Evolutionary conservation across 768 basidiomycete species (phyloP).

Genomic region (Cyclocybe aegerita): DNA sequence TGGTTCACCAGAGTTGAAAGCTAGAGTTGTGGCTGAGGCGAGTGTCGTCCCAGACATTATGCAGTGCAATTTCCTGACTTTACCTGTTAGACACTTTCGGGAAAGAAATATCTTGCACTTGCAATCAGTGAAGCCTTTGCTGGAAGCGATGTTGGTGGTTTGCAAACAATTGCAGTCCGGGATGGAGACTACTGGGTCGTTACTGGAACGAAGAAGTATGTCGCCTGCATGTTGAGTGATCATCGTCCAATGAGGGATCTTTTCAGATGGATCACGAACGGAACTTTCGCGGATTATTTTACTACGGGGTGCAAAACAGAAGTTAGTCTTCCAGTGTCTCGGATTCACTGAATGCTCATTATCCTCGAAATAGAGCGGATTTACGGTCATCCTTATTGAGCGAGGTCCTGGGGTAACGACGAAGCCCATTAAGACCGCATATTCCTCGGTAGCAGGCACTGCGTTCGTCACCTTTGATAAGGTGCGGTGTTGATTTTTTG

Average conservation of each 20-base stretch:
- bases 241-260: neutral
- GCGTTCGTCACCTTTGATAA: constrained; percentile 83
- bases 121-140: constrained; percentile 96
- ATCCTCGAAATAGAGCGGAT: constrained; percentile 51
- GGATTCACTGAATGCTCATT: neutral
- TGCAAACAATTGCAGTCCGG: constrained; percentile 82
- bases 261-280: constrained; percentile 87
- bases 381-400: constrained; percentile 74
- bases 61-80: neutral
- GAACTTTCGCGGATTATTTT: constrained; percentile 83
- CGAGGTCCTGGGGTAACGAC: constrained; percentile 76
- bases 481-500: constrained; percentile 20
- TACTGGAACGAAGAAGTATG: constrained; percentile 90
- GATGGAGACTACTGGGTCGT: constrained; percentile 89
- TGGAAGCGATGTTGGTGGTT: constrained; percentile 79
- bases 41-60: constrained; percentile 7
- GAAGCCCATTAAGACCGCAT: constrained; percentile 88
- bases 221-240: neutral
- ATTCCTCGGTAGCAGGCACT: constrained; percentile 90
- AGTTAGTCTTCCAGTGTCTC: constrained; percentile 27
- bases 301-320: constrained; percentile 77
- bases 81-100: constrained; percentile 43
- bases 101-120: constrained; percentile 83
- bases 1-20: constrained; percentile 71
- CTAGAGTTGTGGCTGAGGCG: constrained; percentile 71